A percentile compares a stretch with the other conserved stretches of the same genome.
Evolutionary conservation across 352 stramenopile species (phyloP).

Genomic region (Pythium inflatum): DNA sequence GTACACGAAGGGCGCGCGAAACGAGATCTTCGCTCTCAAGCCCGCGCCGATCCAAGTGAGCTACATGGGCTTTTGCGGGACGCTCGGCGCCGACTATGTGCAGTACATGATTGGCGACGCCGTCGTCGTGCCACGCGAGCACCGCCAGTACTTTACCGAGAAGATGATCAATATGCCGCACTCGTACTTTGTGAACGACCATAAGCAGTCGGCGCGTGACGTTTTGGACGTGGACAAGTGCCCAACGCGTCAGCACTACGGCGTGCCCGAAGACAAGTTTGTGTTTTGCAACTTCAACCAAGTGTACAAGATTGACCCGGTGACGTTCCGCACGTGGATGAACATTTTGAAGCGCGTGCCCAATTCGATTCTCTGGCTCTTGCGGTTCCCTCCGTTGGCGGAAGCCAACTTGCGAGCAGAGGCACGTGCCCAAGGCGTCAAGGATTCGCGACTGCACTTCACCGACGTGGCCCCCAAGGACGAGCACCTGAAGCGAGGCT

Average conservation of each 20-base stretch:
- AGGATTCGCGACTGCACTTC: constrained; percentile 75
- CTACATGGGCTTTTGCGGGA: constrained; percentile 92
- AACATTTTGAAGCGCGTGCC: constrained; percentile 92
- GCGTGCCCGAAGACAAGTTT: constrained; percentile 91
- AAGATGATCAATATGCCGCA: constrained; percentile 93
- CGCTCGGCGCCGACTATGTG: constrained; percentile 91
- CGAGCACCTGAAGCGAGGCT: constrained; percentile 89
- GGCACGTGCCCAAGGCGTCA: constrained; percentile 70
- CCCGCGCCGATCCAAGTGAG: constrained; percentile 89
- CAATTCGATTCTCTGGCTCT: constrained; percentile 91
- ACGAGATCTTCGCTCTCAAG: constrained; percentile 93
- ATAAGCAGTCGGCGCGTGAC: constrained; percentile 84
- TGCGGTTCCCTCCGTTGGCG: constrained; percentile 82
- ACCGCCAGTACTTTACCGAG: constrained; percentile 82
- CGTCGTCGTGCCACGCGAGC: constrained; percentile 66
- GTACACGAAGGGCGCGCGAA: constrained; percentile 92
- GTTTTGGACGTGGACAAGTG: constrained; percentile 81
- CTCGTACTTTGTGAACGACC: constrained; percentile 94
- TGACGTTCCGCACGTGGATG: constrained; percentile 92
- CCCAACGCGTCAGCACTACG: constrained; percentile 84
- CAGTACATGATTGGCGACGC: constrained; percentile 93
- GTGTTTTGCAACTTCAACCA: constrained; percentile 97
- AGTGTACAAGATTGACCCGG: constrained; percentile 95
- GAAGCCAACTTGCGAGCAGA: constrained; percentile 89
- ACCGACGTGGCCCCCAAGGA: constrained; percentile 88